phyloP scores from a whole-genome alignment of 768 basidiomycete genomes.

The Podaxis mareebaensis region DNA sequence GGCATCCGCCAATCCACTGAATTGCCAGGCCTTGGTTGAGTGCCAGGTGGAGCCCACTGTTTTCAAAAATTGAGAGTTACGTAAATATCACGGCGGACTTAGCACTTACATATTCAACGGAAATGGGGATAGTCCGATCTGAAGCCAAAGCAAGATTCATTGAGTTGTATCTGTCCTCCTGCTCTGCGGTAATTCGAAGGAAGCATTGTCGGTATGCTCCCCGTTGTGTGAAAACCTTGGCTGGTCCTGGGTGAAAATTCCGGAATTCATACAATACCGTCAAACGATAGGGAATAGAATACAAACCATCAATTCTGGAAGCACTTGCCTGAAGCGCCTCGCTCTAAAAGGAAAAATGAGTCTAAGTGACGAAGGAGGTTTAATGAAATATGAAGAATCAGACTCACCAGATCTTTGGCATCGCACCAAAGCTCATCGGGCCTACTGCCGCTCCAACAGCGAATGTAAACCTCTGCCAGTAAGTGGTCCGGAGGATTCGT shows the following conservation, averaged over 20 bases:
- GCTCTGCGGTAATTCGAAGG: conserved; percentile 57
- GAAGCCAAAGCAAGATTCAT: conserved; percentile 58
- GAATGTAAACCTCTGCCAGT: conserved; percentile 66
- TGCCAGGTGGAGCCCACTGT: conserved; percentile 37
- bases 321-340: conserved; percentile 59
- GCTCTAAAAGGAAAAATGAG: conserved; percentile 30
- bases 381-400: background rate
- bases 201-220: conserved; percentile 72
- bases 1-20: conserved; percentile 15
- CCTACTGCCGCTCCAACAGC: conserved; percentile 14
- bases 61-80: background rate
- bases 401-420: conserved; percentile 57
- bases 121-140: conserved; percentile 55
- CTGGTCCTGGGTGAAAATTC: conserved; percentile 50
- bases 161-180: conserved; percentile 48
- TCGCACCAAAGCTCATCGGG: conserved; percentile 70
- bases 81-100: conserved; percentile 8
- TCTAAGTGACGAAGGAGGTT: background rate
- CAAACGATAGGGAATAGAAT: background rate
- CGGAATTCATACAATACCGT: conserved; percentile 9
- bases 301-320: conserved; percentile 67
- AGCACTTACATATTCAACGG: conserved; percentile 57
- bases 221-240: conserved; percentile 64
- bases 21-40: conserved; percentile 3
- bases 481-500: conserved; percentile 53